These are phyloP conservation scores for Pseudozyma sp. DNA, from an alignment of 1,284 basidiomycete species.

Conservation along the genomic window DNA sequence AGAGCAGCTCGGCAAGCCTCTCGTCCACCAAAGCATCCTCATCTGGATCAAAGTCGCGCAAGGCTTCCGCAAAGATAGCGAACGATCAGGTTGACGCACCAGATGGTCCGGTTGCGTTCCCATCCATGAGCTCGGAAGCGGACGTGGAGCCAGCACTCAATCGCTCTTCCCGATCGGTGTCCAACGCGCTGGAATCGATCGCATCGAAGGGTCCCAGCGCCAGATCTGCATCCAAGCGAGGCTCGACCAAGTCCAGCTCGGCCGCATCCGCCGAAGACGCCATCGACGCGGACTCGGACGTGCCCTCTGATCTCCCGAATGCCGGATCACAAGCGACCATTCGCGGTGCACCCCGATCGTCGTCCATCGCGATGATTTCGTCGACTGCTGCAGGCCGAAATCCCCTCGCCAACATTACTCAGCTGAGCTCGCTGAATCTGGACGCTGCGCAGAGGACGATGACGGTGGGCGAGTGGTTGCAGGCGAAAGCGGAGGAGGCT, in stretches of 20 bases:
- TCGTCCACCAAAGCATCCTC: constrained; percentile 9
- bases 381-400: constrained; percentile 1
- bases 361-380: constrained; percentile 2
- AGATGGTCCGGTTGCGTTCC: constrained; percentile 15
- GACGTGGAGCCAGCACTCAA: constrained; percentile 4
- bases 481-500: constrained; percentile 38
- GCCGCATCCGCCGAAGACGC: neutral
- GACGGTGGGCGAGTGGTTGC: constrained; percentile 52
- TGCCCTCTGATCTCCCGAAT: constrained; percentile 9
- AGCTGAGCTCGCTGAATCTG: constrained; percentile 22
- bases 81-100: neutral
- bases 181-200: constrained; percentile 6
- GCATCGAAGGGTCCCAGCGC: neutral
- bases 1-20: constrained; percentile 8
- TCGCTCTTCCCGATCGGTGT: constrained; percentile 19
- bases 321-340: constrained; percentile 35
- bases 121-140: constrained; percentile 31
- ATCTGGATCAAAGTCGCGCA: constrained; percentile 18
- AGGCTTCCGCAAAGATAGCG: constrained; percentile 15
- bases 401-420: constrained; percentile 21
- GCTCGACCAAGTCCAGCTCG: constrained; percentile 10
- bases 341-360: constrained; percentile 21
- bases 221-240: constrained; percentile 4
- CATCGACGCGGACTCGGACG: constrained; percentile 1
- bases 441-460: constrained; percentile 24